Evolutionary conservation across 2,329 filamentous ascomycete species (phyloP).

Genomic region (Clarireedia homoeocarpa): DNA sequence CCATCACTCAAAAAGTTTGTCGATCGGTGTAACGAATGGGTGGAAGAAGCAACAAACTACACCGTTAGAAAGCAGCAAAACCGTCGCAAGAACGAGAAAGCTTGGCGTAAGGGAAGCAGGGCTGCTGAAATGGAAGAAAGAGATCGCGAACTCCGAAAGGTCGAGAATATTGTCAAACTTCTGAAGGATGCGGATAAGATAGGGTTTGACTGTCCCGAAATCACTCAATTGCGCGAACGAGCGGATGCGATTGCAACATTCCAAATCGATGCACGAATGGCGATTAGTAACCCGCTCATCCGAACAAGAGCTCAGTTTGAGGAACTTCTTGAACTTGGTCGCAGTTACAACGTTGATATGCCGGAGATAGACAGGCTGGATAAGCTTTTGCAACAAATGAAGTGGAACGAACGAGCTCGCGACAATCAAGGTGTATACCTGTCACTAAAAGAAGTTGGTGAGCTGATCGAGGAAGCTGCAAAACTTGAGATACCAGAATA

Average conservation of each 20-base stretch:
- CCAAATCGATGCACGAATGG: conserved; percentile 64
- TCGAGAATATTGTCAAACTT: conserved; percentile 80
- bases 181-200: conserved; percentile 77
- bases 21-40: conserved; percentile 94
- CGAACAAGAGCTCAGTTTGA: conserved; percentile 70
- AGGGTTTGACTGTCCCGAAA: conserved; percentile 90
- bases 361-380: conserved; percentile 80
- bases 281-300: conserved; percentile 57
- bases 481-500: conserved; percentile 71
- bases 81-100: conserved; percentile 87
- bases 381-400: conserved; percentile 72
- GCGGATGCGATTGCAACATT: conserved; percentile 79
- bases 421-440: conserved; percentile 56
- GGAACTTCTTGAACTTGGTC: conserved; percentile 82
- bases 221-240: conserved; percentile 75
- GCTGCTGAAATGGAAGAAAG: conserved; percentile 77
- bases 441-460: conserved; percentile 68
- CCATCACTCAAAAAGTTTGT: conserved; percentile 81
- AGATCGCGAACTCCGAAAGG: conserved; percentile 75
- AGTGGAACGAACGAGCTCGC: conserved; percentile 77
- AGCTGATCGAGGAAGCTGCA: conserved; percentile 69
- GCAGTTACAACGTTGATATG: conserved; percentile 83
- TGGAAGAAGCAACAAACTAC: conserved; percentile 93
- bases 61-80: conserved; percentile 97
- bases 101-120: conserved; percentile 69